Conservation (phyloP, 805 yeast genomes). For the Diddensiella transvaalensis region DNA sequence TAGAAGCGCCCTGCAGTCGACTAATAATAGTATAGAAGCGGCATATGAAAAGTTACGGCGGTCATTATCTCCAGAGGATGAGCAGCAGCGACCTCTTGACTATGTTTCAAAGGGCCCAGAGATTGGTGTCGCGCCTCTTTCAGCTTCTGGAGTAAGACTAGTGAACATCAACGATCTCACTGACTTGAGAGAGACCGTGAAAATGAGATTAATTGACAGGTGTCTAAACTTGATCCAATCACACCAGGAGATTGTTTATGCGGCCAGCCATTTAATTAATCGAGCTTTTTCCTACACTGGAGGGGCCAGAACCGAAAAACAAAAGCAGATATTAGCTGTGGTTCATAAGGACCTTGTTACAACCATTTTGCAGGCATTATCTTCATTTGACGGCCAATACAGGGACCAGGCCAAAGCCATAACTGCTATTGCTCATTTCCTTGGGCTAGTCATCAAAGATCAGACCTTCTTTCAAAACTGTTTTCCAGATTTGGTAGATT, state of each 20-base stretch:
- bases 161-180: slow-evolving; percentile 23
- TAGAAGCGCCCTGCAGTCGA: not conserved
- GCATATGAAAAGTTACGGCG: slow-evolving; percentile 7
- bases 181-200: slow-evolving; percentile 23
- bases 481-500: slow-evolving; percentile 14
- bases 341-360: slow-evolving; percentile 15
- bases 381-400: slow-evolving; percentile 10
- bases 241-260: slow-evolving; percentile 24
- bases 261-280: slow-evolving; percentile 19
- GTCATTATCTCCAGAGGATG: not conserved
- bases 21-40: slow-evolving; percentile 10
- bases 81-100: not conserved
- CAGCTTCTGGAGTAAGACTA: slow-evolving; percentile 15
- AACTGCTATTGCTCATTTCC: slow-evolving; percentile 22
- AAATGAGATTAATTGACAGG: slow-evolving; percentile 19
- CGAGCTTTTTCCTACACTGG: slow-evolving; percentile 16
- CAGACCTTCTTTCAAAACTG: slow-evolving; percentile 19
- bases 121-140: slow-evolving; percentile 18
- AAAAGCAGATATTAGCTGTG: slow-evolving; percentile 12
- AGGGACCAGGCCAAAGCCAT: slow-evolving; percentile 10
- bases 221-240: slow-evolving; percentile 20
- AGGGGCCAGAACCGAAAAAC: slow-evolving; percentile 14
- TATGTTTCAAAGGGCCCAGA: not conserved
- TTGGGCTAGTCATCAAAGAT: slow-evolving; percentile 27
- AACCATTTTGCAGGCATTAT: slow-evolving; percentile 12